Evolutionary conservation across 2,329 filamentous ascomycete genomes (phyloP).

Genomic region (Fusarium phyllophilum): DNA sequence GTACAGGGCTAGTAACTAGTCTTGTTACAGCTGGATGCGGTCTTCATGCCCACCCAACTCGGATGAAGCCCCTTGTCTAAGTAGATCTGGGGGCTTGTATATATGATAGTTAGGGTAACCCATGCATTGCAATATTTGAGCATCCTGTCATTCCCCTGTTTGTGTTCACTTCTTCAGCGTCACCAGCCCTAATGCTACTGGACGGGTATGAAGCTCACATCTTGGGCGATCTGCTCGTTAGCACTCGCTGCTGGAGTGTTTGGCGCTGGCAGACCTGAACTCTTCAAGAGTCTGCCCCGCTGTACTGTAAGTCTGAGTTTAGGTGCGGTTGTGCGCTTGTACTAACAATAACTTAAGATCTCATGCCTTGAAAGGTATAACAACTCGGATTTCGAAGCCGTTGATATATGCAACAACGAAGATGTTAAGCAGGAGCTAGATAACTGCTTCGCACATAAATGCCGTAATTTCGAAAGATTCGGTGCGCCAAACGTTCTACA

Average conservation of each 20-base stretch:
- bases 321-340: neutral
- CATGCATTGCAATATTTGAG: neutral
- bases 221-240: slow-evolving; percentile 30
- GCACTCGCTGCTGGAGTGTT: slow-evolving; percentile 25
- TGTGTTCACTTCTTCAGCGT: neutral
- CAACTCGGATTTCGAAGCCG: neutral
- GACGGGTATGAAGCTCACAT: slow-evolving; percentile 33
- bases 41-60: slow-evolving; percentile 14
- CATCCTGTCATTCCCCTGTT: neutral
- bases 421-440: slow-evolving; percentile 8
- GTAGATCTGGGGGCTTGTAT: slow-evolving; percentile 20
- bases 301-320: slow-evolving; percentile 17
- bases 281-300: slow-evolving; percentile 17
- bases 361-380: slow-evolving; percentile 15
- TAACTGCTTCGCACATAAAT: slow-evolving; percentile 26
- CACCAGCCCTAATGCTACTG: slow-evolving; percentile 28
- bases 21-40: slow-evolving; percentile 24
- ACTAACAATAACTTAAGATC: neutral
- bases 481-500: slow-evolving; percentile 10
- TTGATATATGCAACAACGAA: slow-evolving; percentile 25
- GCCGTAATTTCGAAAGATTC: slow-evolving; percentile 32
- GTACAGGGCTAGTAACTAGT: slow-evolving; percentile 10
- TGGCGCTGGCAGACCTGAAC: slow-evolving; percentile 16
- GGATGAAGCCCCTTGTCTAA: slow-evolving; percentile 11
- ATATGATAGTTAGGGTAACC: slow-evolving; percentile 3